Base-by-base conservation (phyloP, 352 stramenopile species). In the Phytophthora idaei region DNA sequence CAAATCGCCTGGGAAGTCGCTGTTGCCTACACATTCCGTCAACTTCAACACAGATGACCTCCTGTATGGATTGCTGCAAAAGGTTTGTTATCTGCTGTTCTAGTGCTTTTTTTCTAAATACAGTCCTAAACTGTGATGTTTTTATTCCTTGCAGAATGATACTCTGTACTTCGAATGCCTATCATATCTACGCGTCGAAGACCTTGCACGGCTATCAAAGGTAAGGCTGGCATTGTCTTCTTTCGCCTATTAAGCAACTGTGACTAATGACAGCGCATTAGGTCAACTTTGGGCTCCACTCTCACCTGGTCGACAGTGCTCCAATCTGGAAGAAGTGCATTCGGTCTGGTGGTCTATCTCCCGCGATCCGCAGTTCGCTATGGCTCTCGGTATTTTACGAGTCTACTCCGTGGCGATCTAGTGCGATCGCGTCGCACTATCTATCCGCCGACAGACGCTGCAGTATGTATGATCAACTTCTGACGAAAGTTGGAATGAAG, bases 291-390 rank as follows among this genome's bases (percentile, higher is more conserved):
- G 27, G 37, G 3, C 31, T 89, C 4, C 77, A 80, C 27, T 63
- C 59, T 27, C 58, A 71, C n/a, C 68, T 90, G n/a, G 4, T 71
- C 2, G 59, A 71, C 14, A 85, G 71, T 34, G 68, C 85, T n/a
- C 73, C 87, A 0, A 61, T 89, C 2, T 94, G 87, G 87, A 92
- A 92, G 53, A 88, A 86, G 47, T 84, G 74, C 36, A 89, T 94
- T 54, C 77, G 87, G 9, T 73, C 76, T 8, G 75, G 81, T 36
- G 80, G 82, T 8, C 42, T 94, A 27, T 74, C 70, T 5, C 56
- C 67, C n/a, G 25, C 58, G 0, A 77, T 82, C 12, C 84, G 87
- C 5, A 84, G 76, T 47, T 76, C 74, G 1, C 58, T 94, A 21
- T 94, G 87, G 87, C 76, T 94, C 10, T 80, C 67, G 0, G 73